Base-by-base conservation (phyloP, 2,329 filamentous ascomycete genomes). In the Ascochyta fabae region DNA sequence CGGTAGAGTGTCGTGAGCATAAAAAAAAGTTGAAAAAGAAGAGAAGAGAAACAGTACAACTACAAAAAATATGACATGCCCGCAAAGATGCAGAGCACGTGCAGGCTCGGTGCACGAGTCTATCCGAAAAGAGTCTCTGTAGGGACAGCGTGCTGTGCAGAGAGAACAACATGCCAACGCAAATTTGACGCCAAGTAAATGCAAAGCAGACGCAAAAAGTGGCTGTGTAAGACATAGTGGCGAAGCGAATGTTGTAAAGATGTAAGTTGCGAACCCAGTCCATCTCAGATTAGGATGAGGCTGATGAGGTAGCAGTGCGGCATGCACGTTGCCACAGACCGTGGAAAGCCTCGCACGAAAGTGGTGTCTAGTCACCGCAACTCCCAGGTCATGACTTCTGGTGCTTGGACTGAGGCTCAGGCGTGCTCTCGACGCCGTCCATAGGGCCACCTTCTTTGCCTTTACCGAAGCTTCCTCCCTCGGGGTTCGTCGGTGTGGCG, bases 231-330 rank as follows among this genome's bases (percentile, higher is more conserved):
- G 59, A 70, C 68, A 70, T 56, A 47, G 43, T 56, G 46, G 50
- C 64, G 69, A 72, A 71, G 68, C 68, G 69, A 72, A 71, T 66
- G 69, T 70, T 58, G 55, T 68, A 61, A 67, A 68, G 46, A 56
- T 52, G 36, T 31, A 51, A 27, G 53, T 51, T 51, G 19, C 45
- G 48, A 42, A 23, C 50, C 42, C 49, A 58, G 53, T 56, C 50
- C 58, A 41, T 49, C 47, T 58, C 45, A 52, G 40, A 19, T 46
- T 7, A 16, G 13, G 10, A 29, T 15, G 26, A 29, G 7, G 15
- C 24, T 43, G n/a, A 19, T 9, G 12, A 19, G 23, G 26, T 7
- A 27, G 40, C 16, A 13, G 24, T 24, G 22, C 39, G 24, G 39
- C 13, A 13, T 41, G 39, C 22, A 41, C 13, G 4, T 15, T 23